Base-by-base conservation (phyloP, 257 asterid species). In the Penstemon davidsonii region DNA sequence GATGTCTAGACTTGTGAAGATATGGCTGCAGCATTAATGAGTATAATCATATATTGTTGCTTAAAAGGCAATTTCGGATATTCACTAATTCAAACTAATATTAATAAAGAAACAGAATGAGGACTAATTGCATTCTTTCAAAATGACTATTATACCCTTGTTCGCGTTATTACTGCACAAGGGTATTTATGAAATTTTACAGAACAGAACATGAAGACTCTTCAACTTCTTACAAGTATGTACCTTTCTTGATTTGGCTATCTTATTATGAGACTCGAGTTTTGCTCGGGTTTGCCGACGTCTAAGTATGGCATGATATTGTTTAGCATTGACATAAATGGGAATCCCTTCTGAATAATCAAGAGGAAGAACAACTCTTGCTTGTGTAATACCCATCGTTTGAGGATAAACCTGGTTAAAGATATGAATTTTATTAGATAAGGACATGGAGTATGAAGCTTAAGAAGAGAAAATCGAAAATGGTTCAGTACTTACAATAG, bases 201-300 rank as follows among this genome's bases (percentile, higher is more conserved):
- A 25, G 33, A 25, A 25, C 33, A 25, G 33, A 25, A 25, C 33
- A 25, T 2, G 33, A 25, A 25, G 33, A 25, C 33, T 25, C 2
- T 1, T 25, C 33, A 25, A 25, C 33, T 25, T 25, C 33, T 25
- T 25, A 25, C 33, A 25, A 25, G 33, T 25, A 25, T 25, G 12
- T 80, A 85, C 96, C 94, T 88, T 90, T 77, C 82, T 81, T 18
- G 90, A 66, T 70, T 73, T 84, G 50, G 74, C 55, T 60, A 73
- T 55, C 80, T 79, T 87, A 66, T 83, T 87, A 66, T 73, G 90
- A 78, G 85, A 89, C 80, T 82, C 90, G 3, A 88, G 88, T 72
- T 82, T 91, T 6, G 96, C 95, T 44, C 96, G 88, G 8, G 73
- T 80, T 74, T 81, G 83, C 45, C 96, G 81, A 62, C 97, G 90